Conservation (phyloP, 192 early-diverging fungal species). For the Funneliformis mosseae region DNA sequence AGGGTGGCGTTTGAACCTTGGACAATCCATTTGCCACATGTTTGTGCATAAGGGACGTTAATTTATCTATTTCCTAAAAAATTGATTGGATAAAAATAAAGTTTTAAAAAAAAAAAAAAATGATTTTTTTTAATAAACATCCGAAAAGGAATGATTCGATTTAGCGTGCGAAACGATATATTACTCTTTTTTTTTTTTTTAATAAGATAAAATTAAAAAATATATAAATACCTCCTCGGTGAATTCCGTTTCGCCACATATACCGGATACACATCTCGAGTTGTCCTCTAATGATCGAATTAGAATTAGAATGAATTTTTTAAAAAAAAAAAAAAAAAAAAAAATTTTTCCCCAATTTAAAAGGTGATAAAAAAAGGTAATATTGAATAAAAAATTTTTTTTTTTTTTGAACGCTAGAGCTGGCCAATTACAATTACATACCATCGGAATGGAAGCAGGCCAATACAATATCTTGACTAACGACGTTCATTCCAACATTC, state of each 20-base stretch:
- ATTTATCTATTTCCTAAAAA: constrained; percentile 18
- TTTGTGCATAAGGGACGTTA: neutral
- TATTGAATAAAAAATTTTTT: too few species aligned
- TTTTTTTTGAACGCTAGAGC: too few species aligned
- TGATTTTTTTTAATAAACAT: too few species aligned
- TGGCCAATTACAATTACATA: constrained; percentile 41
- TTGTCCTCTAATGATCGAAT: neutral
- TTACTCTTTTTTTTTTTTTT: neutral
- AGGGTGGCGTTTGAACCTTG: constrained; percentile 16
- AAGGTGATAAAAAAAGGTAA: too few species aligned
- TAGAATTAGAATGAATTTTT: neutral
- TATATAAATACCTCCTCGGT: constrained; percentile 10
- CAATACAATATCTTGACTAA: constrained; percentile 49
- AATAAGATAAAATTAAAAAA: neutral
- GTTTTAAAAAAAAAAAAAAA: neutral
- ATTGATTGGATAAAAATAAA: neutral
- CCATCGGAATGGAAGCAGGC: constrained; percentile 50
- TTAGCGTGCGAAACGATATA: neutral
- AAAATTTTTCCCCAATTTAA: too few species aligned
- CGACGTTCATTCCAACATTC: constrained; percentile 49
- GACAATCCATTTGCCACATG: constrained; percentile 5
- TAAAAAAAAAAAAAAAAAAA: too few species aligned
- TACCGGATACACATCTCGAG: neutral
- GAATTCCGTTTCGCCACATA: constrained; percentile 28
- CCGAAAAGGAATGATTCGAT: too few species aligned